Evolutionary conservation across 257 asterid genomes (phyloP).

Genomic region (Leptodermis oblonga): DNA sequence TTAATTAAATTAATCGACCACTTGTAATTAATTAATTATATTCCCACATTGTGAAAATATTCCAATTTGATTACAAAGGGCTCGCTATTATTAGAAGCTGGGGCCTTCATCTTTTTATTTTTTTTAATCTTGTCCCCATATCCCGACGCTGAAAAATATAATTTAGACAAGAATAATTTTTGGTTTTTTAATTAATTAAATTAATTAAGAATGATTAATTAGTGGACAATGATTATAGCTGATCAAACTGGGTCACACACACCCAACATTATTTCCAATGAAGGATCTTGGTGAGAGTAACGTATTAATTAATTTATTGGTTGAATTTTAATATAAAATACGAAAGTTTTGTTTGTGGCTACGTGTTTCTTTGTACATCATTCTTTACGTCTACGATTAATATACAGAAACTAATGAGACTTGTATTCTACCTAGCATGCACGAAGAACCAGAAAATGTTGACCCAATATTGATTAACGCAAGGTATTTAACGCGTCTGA

Average conservation of each 20-base stretch:
- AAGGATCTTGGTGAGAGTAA: conserved; percentile 7
- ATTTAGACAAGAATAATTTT: neutral
- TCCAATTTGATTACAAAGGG: conserved; percentile 2
- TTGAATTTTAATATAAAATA: neutral
- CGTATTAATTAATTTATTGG: neutral
- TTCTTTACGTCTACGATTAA: neutral
- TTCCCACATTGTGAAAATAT: neutral
- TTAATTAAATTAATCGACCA: neutral
- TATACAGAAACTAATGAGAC: too few species aligned
- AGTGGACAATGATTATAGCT: conserved; percentile 2
- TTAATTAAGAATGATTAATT: neutral
- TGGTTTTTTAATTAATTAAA: too few species aligned
- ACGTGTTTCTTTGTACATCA: neutral
- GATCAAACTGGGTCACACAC: neutral
- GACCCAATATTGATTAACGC: too few species aligned
- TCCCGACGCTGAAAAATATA: neutral
- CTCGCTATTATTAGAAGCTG: neutral
- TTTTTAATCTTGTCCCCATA: neutral
- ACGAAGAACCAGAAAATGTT: too few species aligned
- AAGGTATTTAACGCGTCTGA: too few species aligned
- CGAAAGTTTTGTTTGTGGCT: neutral
- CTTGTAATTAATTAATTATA: too few species aligned
- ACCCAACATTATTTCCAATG: neutral
- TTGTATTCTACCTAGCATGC: too few species aligned
- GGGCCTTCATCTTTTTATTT: neutral